A percentile compares a stretch with the other conserved stretches of the same genome.
These are phyloP conservation scores for Pestalotiopsis sp. DNA, from an alignment of 2,329 filamentous ascomycete species.

Conservation along the genomic window DNA sequence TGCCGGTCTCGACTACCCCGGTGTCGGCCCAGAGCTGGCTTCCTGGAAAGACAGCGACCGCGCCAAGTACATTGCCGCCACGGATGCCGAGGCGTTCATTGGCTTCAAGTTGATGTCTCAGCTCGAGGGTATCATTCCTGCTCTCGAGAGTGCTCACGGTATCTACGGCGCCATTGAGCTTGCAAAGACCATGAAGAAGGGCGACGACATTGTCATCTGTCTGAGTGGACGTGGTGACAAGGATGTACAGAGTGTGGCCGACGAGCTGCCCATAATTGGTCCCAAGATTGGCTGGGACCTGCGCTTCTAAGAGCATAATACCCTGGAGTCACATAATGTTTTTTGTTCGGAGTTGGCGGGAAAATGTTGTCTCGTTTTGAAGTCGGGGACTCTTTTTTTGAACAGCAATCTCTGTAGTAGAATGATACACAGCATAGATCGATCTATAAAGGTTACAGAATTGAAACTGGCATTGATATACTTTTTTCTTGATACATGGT, in stretches of 20 bases:
- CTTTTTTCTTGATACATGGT: neutral
- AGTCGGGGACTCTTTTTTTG: neutral
- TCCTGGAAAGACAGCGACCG: conserved; percentile 90
- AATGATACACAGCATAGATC: neutral
- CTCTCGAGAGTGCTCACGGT: conserved; percentile 90
- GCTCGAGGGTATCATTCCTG: conserved; percentile 95
- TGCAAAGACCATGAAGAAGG: conserved; percentile 89
- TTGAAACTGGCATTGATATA: neutral
- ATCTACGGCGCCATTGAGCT: conserved; percentile 87
- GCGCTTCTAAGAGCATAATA: conserved; percentile 50
- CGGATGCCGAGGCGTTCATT: conserved; percentile 85
- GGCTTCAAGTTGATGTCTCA: conserved; percentile 86
- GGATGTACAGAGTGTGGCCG: conserved; percentile 97
- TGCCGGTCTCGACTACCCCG: conserved; percentile 94
- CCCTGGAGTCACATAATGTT: neutral
- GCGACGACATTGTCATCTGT: conserved; percentile 90
- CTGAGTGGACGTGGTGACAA: conserved; percentile 94
- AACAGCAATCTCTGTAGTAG: neutral
- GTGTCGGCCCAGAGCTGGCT: conserved; percentile 90
- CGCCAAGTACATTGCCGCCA: conserved; percentile 87
- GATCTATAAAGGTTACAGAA: neutral
- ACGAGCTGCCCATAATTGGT: conserved; percentile 85
- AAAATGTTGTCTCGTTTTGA: neutral
- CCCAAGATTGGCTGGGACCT: conserved; percentile 82
- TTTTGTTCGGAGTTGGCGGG: conserved; percentile 10